phyloP scores from a whole-genome alignment of 176 grass and related monocot genomes.

The Pharus latifolius region DNA sequence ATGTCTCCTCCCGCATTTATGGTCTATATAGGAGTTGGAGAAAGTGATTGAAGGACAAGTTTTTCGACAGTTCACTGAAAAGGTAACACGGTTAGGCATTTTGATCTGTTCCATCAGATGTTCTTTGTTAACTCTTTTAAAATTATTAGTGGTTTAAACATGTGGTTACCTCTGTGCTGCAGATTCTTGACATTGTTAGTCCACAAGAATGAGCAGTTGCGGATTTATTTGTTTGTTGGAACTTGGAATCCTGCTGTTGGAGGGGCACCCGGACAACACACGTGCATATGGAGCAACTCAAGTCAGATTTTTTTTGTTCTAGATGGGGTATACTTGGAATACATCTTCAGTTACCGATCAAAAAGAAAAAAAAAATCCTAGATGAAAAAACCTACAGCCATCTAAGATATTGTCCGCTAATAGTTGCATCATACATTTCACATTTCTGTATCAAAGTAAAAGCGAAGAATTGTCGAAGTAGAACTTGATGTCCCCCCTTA shows the following conservation, averaged over 20 bases:
- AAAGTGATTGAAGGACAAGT: constrained; percentile 40
- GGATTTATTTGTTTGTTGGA: neutral
- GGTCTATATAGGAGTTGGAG: constrained; percentile 50
- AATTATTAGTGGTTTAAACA: neutral
- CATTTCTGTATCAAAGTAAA: too few species aligned
- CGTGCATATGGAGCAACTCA: neutral
- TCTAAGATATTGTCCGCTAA: neutral
- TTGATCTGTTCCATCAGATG: neutral
- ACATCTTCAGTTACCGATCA: neutral
- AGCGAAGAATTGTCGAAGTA: too few species aligned
- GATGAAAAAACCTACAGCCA: neutral
- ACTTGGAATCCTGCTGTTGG: neutral
- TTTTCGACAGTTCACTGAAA: constrained; percentile 53
- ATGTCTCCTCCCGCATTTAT: neutral
- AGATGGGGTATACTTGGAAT: neutral
- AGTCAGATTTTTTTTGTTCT: neutral
- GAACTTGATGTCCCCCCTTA: too few species aligned
- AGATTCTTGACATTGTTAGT: constrained; percentile 75
- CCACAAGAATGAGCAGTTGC: constrained; percentile 24
- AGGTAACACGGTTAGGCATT: constrained; percentile 25
- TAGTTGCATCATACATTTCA: neutral
- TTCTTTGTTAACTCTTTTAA: neutral
- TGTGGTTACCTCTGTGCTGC: neutral
- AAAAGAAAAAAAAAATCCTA: neutral
- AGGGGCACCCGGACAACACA: constrained; percentile 7